Evolutionary conservation across 2,329 filamentous ascomycete species (phyloP).

Genomic region (Fusarium sp.): DNA sequence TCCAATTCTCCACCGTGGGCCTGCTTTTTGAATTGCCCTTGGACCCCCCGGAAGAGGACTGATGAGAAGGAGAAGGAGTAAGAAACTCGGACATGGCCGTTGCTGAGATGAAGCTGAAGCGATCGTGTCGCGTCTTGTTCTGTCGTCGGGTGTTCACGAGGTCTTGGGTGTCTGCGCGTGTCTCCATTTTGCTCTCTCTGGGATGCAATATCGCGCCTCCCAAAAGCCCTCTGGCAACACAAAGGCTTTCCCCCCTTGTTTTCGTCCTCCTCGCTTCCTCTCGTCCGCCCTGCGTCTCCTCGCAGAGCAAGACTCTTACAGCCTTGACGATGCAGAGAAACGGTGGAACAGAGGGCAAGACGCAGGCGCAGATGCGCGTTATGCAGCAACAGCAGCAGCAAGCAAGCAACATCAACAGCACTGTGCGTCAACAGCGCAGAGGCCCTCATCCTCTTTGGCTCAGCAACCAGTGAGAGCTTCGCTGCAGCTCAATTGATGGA

Average conservation of each 20-base stretch:
- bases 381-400: too few species aligned
- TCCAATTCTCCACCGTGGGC: conserved; percentile 42
- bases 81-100: conserved; percentile 11
- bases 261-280: conserved; percentile 7
- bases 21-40: conserved; percentile 28
- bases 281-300: conserved; percentile 2
- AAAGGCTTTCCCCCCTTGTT: neutral
- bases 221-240: neutral
- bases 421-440: conserved; percentile 5
- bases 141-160: neutral
- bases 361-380: neutral
- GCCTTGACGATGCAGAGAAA: neutral
- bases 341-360: neutral
- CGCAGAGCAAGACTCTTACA: neutral
- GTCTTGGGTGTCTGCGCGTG: neutral
- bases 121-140: neutral
- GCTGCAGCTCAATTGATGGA: conserved; percentile 20
- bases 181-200: neutral
- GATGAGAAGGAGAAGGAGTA: conserved; percentile 7
- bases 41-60: conserved; percentile 18
- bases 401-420: neutral
- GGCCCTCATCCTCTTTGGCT: neutral
- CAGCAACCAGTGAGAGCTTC: conserved; percentile 8
- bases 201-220: neutral
- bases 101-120: neutral